Evolutionary conservation across 2,329 filamentous ascomycete genomes (phyloP).

Genomic region (Biscogniauxia marginata): DNA sequence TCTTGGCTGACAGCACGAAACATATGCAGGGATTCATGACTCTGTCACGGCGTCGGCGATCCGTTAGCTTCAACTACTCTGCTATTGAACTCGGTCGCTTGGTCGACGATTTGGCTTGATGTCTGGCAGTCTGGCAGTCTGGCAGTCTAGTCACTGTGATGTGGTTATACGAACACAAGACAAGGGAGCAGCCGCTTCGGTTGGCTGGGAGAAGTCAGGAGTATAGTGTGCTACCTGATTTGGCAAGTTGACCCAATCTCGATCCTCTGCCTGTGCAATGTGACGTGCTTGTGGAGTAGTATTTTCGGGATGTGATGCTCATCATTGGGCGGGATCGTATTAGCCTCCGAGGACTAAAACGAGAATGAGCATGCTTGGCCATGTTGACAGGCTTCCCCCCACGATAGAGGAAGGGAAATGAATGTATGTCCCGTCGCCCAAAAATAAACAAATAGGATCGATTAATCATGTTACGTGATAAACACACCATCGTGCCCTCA

Average conservation of each 20-base stretch:
- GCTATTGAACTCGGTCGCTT: not conserved
- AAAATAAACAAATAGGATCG: not conserved
- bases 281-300: conserved; percentile 10
- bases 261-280: conserved; percentile 12
- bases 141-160: not conserved
- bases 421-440: not conserved
- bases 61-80: not conserved
- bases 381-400: conserved; percentile 7
- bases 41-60: not conserved
- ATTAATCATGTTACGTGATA: not conserved
- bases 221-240: conserved; percentile 11
- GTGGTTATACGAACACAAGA: not conserved
- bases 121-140: not conserved
- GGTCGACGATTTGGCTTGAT: not conserved
- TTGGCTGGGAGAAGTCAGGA: conserved; percentile 1
- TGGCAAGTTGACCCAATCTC: conserved; percentile 13
- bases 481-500: not conserved
- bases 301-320: not conserved
- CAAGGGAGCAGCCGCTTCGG: not conserved
- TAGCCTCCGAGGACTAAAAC: conserved; percentile 12
- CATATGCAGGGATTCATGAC: not conserved
- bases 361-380: conserved; percentile 8
- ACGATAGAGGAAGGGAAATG: not conserved
- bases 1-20: not conserved
- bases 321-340: conserved; percentile 11